Evolutionary conservation across 1,284 basidiomycete species (phyloP).

Genomic region (Crocinoboletus sp.): DNA sequence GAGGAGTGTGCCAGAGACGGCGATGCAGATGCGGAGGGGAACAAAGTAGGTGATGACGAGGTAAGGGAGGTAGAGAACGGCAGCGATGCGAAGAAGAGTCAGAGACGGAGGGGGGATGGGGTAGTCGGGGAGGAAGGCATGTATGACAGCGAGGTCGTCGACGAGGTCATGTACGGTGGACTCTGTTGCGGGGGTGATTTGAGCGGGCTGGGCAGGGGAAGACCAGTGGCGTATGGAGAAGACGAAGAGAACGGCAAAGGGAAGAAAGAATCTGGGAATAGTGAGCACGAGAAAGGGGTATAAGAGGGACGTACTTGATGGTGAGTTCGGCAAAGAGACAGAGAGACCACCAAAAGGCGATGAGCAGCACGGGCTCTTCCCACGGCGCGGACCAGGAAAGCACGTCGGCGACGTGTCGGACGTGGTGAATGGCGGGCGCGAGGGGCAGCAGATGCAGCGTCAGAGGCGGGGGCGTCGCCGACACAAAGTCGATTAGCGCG

Average conservation of each 20-base stretch:
- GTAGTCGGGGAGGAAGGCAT: conserved; percentile 46
- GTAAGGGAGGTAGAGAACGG: conserved; percentile 56
- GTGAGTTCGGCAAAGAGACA: conserved; percentile 58
- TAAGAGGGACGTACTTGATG: conserved; percentile 46
- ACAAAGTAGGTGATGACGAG: conserved; percentile 51
- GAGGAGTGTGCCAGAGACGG: conserved; percentile 52
- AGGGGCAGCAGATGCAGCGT: conserved; percentile 55
- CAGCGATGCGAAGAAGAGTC: conserved; percentile 42
- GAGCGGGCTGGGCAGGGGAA: conserved; percentile 14
- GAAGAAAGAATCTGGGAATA: conserved; percentile 41
- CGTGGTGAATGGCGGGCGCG: conserved; percentile 46
- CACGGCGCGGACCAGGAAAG: conserved; percentile 58
- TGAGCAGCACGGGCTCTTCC: conserved; percentile 64
- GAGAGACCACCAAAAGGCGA: conserved; percentile 74
- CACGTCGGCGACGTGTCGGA: conserved; percentile 51
- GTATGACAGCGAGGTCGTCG: conserved; percentile 53
- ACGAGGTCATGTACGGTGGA: conserved; percentile 53
- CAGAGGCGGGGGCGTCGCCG: conserved; percentile 56
- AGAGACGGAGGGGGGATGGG: conserved; percentile 35
- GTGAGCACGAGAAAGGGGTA: background rate
- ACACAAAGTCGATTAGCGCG: conserved; percentile 42
- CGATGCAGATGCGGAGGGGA: conserved; percentile 56
- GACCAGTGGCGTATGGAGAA: conserved; percentile 32
- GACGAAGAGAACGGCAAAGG: conserved; percentile 37
- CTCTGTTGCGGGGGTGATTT: conserved; percentile 45